phyloP scores from a whole-genome alignment of 345 rosid species.

The Eucalyptus microcorys region DNA sequence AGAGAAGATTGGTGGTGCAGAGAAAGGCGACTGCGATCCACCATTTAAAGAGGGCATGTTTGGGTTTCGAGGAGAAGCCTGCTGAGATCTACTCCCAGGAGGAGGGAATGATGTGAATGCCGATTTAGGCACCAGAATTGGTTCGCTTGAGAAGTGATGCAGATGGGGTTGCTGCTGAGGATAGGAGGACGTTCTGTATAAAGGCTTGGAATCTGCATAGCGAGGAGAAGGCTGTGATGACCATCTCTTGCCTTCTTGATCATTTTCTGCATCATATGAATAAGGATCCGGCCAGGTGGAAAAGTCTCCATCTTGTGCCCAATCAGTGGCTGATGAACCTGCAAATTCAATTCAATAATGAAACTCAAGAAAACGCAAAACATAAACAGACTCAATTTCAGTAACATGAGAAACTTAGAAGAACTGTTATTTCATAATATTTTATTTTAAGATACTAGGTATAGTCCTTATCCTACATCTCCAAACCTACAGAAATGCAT shows the following conservation, averaged over 20 bases:
- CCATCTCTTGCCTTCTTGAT: constrained; percentile 71
- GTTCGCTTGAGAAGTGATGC: constrained; percentile 62
- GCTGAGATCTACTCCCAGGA: constrained; percentile 54
- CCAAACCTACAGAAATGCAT: not conserved
- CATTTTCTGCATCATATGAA: constrained; percentile 36
- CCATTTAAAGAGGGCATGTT: constrained; percentile 36
- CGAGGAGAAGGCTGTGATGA: constrained; percentile 46
- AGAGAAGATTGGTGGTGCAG: constrained; percentile 46
- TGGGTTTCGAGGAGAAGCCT: constrained; percentile 44
- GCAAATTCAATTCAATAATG: not conserved
- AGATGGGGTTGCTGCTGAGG: constrained; percentile 60
- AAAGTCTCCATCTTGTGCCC: constrained; percentile 82
- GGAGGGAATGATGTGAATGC: constrained; percentile 77
- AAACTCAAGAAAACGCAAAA: not conserved
- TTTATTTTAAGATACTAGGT: not conserved
- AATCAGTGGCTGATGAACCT: constrained; percentile 90
- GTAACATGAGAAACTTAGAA: not conserved
- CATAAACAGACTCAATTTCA: not conserved
- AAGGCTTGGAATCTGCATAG: constrained; percentile 41
- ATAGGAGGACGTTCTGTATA: constrained; percentile 85
- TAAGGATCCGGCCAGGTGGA: constrained; percentile 66
- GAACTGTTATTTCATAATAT: not conserved
- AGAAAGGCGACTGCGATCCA: constrained; percentile 43
- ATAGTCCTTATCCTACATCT: not conserved
- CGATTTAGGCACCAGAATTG: constrained; percentile 53